Evolutionary conservation across 768 basidiomycete species (phyloP), one percentile per base, ranked within the genome.

Genomic region (Termitomyces sp.): DNA sequence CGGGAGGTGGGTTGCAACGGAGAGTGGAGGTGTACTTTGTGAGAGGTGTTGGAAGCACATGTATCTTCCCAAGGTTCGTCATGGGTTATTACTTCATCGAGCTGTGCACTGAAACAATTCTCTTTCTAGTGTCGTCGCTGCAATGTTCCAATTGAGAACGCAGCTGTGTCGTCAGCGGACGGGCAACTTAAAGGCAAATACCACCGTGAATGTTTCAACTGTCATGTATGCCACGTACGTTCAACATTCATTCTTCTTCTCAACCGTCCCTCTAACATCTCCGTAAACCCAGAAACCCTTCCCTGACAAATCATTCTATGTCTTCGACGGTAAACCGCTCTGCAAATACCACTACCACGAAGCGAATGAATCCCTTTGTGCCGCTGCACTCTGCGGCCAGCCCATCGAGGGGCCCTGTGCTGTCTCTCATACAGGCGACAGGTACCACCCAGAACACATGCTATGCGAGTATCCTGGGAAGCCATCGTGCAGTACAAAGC

Each of bases 131-230:
- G 94, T 67, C 90, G 94, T 35, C 80, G 94, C 45, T 98, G 94
- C 69, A 83, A 82, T 64, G 66, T 86, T 21, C 86, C 91, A 0
- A 97, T 98, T 45, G 94, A 97, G 74, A 92, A 85, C 58, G 87
- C 88, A 62, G 94, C 94, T 21, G 90, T 98, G 21, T 94, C 90
- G 21, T 91, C 89, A 5, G 83, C 88, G 12, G 94, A 98, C 66
- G 94, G 94, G 2, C 94, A 96, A 70, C 78, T 98, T 47, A 95
- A 95, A 70, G 94, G 94, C 58, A 98, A 98, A 69, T 96, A 95
- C 70, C 94, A 96, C 66, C 82, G 84, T 57, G 84, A 86, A 40
- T 98, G 94, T 72, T 98, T 98, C 68, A 91, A 86, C 63, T 98
- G 94, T 71, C 77, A 84, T 58, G 81, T 75, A 3, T 97, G 94